These are phyloP conservation scores for Irpex sp. DNA, from an alignment of 1,284 basidiomycete genomes.

Conservation along the genomic window DNA sequence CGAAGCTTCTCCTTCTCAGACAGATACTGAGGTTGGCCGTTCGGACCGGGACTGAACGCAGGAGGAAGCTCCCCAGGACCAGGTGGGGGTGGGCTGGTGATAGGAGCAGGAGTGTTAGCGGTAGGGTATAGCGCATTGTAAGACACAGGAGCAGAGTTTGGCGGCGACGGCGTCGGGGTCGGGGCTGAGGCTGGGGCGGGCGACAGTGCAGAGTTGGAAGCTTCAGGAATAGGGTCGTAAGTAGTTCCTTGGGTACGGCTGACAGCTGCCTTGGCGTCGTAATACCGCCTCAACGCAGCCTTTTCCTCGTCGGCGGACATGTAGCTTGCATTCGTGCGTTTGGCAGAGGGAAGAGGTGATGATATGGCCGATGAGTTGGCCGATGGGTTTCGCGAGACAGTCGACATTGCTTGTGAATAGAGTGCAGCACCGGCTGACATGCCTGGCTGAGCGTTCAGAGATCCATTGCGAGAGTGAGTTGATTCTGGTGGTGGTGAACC, in stretches of 20 bases:
- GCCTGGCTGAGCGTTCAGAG: slow-evolving; percentile 1
- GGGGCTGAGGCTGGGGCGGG: neutral
- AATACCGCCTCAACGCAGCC: slow-evolving; percentile 60
- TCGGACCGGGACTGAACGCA: slow-evolving; percentile 20
- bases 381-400: slow-evolving; percentile 26
- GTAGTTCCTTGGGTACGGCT: slow-evolving; percentile 43
- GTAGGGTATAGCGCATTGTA: slow-evolving; percentile 57
- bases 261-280: slow-evolving; percentile 69
- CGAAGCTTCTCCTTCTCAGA: slow-evolving; percentile 32
- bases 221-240: slow-evolving; percentile 23
- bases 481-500: slow-evolving; percentile 9
- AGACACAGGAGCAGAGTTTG: slow-evolving; percentile 32
- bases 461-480: slow-evolving; percentile 7
- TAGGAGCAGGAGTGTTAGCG: slow-evolving; percentile 12
- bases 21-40: slow-evolving; percentile 19
- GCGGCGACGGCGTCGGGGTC: neutral
- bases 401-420: slow-evolving; percentile 42
- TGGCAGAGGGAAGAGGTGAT: neutral
- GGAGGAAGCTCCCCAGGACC: slow-evolving; percentile 21
- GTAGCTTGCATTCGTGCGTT: slow-evolving; percentile 12
- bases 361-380: slow-evolving; percentile 6
- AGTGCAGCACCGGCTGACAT: slow-evolving; percentile 41
- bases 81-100: slow-evolving; percentile 17
- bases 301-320: slow-evolving; percentile 55
- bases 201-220: neutral